Base-by-base conservation (phyloP, 331 rosid genomes). In the Malus hybrid region DNA sequence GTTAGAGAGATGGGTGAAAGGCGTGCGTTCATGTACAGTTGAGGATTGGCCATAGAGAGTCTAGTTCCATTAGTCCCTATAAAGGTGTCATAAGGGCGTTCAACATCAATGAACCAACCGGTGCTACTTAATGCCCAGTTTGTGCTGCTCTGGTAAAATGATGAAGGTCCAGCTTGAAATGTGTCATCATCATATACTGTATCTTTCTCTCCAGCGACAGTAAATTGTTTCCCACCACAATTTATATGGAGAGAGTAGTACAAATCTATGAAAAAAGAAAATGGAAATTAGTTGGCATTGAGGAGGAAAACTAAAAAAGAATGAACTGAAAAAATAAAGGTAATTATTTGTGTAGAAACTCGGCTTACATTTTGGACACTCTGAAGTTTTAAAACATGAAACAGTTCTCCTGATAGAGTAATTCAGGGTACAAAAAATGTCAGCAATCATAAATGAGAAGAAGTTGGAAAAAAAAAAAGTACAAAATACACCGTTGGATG, bases 51-150 rank as follows among this genome's bases (percentile, higher is more conserved):
- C 75, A 85, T 75, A 14, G 80, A 12, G 75, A 90, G 95, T 48
- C 20, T 65, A 4, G 97, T 83, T 60, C 56, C 9, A 55, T 81
- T 89, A 75, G 66, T 8, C 82, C 28, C n/a, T 3, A 62, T 84
- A 69, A 73, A 86, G 46, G 22, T 53, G 8, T 80, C 76, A 0
- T 18, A 0, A 2, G 32, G 6, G 14, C 3, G 53, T 7, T 9
- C 44, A 53, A 81, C 78, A 33, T 90, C 95, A 48, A 78, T 24
- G 72, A 86, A 89, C 80, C 76, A 44, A 66, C 96, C 96, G 6
- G 98, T 90, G 79, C 30, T 90, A 74, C 90, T 93, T 39, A 84
- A 33, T 55, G 84, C 91, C 98, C 95, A 93, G 39, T 90, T 81
- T 32, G 73, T 12, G 70, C 70, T 77, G 15, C 75, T 50, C n/a